Base-by-base conservation (phyloP, 345 rosid genomes). In the Cardamine resedifolia region DNA sequence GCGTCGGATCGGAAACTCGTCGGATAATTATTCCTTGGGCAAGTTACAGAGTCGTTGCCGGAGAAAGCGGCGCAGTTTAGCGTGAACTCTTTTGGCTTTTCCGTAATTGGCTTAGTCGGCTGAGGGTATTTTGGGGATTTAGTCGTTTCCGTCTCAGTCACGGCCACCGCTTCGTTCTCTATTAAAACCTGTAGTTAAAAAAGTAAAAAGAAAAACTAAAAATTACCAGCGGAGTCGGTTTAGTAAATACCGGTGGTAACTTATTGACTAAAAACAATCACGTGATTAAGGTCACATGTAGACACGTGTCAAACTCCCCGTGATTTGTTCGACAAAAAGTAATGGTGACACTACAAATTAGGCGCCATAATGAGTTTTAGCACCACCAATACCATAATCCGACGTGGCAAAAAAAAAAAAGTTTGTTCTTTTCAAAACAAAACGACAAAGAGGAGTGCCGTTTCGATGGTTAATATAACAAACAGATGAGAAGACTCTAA, bases 11-110 rank as follows among this genome's bases (percentile, higher is more conserved):
- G 52, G 64, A 26, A 69, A 24, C 27, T 60, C 10, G 75, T 63
- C 20, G 89, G 86, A 23, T 83, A 81, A 41, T 49, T 76, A 75
- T 71, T 48, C 3, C 55, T 50, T 33, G 85, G 80, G 72, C 89
- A 83, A 26, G 78, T 81, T 24, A 52, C 59, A 14, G 71, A 66
- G 14, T 8, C 71, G 71, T 76, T 76, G 30, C 58, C 71, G 75
- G 75, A 4, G 53, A 36, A 56, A 45, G 18, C 45, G 43, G 55
- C 45, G 66, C 79, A 76, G 68, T 19, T 61, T 49, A 58, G 61
- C 33, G 65, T 14, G 18, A 55, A 76, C 56, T 76, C 75, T 0
- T 70, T 64, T n/a, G 79, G 67, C 34, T 64, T 56, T 64, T 56
- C 66, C 14, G 75, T 48, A 20, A 38, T 56, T 38, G 18, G 21